These are phyloP conservation scores for Massarina eburnea DNA, from an alignment of 2,329 filamentous ascomycete genomes.

Conservation along the genomic window DNA sequence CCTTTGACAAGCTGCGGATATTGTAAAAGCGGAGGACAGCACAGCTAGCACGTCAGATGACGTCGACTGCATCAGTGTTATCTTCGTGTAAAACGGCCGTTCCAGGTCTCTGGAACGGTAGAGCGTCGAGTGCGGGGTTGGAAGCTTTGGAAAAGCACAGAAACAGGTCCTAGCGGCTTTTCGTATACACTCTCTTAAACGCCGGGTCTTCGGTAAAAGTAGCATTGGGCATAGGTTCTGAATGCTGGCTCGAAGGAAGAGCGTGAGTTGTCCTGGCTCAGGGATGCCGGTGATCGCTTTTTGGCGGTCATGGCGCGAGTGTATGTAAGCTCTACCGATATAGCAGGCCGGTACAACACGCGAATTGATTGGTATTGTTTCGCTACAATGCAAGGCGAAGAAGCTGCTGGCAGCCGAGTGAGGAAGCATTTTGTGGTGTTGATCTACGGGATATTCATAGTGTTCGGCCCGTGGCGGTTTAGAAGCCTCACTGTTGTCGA, in stretches of 20 bases:
- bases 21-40: neutral
- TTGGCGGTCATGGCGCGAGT: neutral
- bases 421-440: neutral
- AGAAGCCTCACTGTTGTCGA: neutral
- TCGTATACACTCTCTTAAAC: neutral
- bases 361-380: neutral
- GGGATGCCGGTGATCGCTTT: neutral
- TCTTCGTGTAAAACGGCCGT: neutral
- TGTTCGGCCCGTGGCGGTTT: neutral
- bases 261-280: neutral
- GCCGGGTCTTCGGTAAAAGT: neutral
- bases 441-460: neutral
- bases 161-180: neutral
- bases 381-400: neutral
- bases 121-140: neutral
- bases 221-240: constrained; percentile 1
- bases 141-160: neutral
- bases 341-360: neutral
- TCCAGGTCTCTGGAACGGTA: neutral
- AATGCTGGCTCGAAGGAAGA: neutral
- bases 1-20: neutral
- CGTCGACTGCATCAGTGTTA: neutral
- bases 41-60: neutral
- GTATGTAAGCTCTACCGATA: neutral
- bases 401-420: neutral